Evolutionary conservation across 495 filamentous ascomycete species (phyloP).

Genomic region (Haplographium delicatum): DNA sequence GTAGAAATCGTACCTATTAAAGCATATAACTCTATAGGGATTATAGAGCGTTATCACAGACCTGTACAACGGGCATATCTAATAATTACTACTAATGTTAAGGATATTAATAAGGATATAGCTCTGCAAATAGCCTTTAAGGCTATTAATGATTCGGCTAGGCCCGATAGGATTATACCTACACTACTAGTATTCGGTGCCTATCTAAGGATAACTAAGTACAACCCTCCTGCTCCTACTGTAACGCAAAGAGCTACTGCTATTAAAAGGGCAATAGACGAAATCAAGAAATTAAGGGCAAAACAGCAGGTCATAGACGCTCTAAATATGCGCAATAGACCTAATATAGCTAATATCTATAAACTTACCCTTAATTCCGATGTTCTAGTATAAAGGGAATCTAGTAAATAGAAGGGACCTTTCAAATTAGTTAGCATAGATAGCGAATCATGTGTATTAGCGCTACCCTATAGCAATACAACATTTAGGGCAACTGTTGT

Average conservation of each 20-base stretch:
- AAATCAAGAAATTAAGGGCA: slow-evolving; percentile 15
- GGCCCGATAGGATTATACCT: slow-evolving; percentile 20
- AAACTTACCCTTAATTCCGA: neutral
- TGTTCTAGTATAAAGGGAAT: neutral
- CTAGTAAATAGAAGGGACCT: neutral
- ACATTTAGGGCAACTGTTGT: neutral
- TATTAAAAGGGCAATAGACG: slow-evolving; percentile 19
- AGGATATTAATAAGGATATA: neutral
- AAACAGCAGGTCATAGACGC: neutral
- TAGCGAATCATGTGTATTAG: neutral
- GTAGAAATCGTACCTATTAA: slow-evolving; percentile 20
- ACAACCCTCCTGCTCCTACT: slow-evolving; percentile 1
- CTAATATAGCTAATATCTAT: neutral
- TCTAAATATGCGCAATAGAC: neutral
- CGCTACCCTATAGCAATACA: neutral
- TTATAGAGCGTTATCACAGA: slow-evolving; percentile 22
- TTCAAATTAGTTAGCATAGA: neutral
- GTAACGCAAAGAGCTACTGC: slow-evolving; percentile 9
- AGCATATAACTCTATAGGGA: slow-evolving; percentile 23
- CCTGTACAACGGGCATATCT: slow-evolving; percentile 14
- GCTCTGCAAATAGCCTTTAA: slow-evolving; percentile 26
- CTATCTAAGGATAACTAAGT: slow-evolving; percentile 15
- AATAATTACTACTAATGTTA: slow-evolving; percentile 21
- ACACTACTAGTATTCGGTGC: slow-evolving; percentile 19
- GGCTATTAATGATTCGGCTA: slow-evolving; percentile 20